Conservation (phyloP, 768 basidiomycete species). For the Mrakia hoshinonis region DNA sequence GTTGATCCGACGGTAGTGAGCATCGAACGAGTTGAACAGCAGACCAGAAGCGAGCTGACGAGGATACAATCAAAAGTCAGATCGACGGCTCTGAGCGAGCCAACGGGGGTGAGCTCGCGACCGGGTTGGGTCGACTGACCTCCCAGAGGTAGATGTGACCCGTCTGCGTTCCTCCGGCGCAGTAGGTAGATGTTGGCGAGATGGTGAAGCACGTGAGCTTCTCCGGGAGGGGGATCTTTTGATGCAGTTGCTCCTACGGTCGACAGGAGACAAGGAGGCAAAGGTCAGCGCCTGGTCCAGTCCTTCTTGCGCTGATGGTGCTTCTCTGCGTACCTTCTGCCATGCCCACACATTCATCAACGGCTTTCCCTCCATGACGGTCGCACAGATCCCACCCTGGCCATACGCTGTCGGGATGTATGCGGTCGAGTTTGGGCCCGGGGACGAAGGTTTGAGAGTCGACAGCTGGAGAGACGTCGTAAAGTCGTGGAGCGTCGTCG, state of each 20-base stretch:
- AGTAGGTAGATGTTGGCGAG: slow-evolving; percentile 63
- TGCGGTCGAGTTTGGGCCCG: slow-evolving; percentile 57
- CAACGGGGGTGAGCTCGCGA: not conserved
- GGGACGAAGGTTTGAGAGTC: slow-evolving; percentile 80
- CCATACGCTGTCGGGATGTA: slow-evolving; percentile 59
- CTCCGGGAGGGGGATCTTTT: slow-evolving; percentile 82
- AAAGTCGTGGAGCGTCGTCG: slow-evolving; percentile 29
- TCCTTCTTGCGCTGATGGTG: not conserved
- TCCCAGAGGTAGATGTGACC: slow-evolving; percentile 96
- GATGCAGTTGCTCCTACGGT: slow-evolving; percentile 72
- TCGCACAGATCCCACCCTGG: slow-evolving; percentile 73
- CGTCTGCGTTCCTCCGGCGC: slow-evolving; percentile 77
- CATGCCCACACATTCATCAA: slow-evolving; percentile 84
- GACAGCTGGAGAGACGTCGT: slow-evolving; percentile 58
- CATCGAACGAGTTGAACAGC: slow-evolving; percentile 82
- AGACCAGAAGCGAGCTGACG: slow-evolving; percentile 82
- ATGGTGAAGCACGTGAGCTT: slow-evolving; percentile 71
- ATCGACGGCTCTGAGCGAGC: slow-evolving; percentile 25
- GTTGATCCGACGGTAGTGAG: slow-evolving; percentile 84
- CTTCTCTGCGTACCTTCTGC: slow-evolving; percentile 61
- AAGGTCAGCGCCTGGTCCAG: slow-evolving; percentile 2
- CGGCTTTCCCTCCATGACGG: slow-evolving; percentile 79
- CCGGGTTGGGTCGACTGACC: slow-evolving; percentile 49
- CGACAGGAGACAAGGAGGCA: not conserved
- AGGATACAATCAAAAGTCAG: slow-evolving; percentile 11